Conservation (phyloP, 192 early-diverging fungal genomes). For the Coemansia sp. region DNA sequence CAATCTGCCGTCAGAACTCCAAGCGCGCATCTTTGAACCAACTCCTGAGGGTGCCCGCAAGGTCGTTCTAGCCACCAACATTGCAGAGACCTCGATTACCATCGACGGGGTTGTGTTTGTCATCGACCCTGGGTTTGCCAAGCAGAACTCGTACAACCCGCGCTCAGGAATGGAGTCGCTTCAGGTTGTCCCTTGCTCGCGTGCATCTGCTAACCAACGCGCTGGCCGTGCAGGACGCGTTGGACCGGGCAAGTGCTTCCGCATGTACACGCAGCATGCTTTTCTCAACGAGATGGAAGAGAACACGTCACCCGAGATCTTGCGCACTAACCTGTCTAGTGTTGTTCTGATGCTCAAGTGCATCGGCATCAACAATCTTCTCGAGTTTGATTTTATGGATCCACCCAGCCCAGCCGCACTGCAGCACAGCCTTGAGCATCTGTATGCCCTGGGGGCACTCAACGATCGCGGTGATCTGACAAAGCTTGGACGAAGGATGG, state of each 20-base stretch:
- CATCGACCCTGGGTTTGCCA: slow-evolving; percentile 97
- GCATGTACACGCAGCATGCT: slow-evolving; percentile 90
- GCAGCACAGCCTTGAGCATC: slow-evolving; percentile 86
- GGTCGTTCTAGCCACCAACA: slow-evolving; percentile 96
- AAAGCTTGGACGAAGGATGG: slow-evolving; percentile 95
- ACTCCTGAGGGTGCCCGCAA: slow-evolving; percentile 92
- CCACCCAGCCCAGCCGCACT: slow-evolving; percentile 91
- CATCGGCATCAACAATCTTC: slow-evolving; percentile 93
- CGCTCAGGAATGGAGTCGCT: slow-evolving; percentile 95
- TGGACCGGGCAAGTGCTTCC: slow-evolving; percentile 96
- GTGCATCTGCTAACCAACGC: slow-evolving; percentile 91
- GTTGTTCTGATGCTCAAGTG: slow-evolving; percentile 91
- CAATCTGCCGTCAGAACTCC: slow-evolving; percentile 93
- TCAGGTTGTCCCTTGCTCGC: slow-evolving; percentile 92
- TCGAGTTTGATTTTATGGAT: slow-evolving; percentile 99
- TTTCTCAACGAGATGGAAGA: slow-evolving; percentile 92
- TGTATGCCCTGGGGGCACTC: slow-evolving; percentile 89
- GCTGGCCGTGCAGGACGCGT: slow-evolving; percentile 93
- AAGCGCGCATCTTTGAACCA: slow-evolving; percentile 95
- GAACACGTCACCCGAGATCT: slow-evolving; percentile 95
- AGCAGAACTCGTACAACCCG: slow-evolving; percentile 94
- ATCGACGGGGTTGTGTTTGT: slow-evolving; percentile 96
- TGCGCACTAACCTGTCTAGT: slow-evolving; percentile 89
- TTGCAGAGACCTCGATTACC: slow-evolving; percentile 98
- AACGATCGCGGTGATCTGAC: slow-evolving; percentile 93